phyloP scores from a whole-genome alignment of 768 basidiomycete species.

The Mycena alexandri region DNA sequence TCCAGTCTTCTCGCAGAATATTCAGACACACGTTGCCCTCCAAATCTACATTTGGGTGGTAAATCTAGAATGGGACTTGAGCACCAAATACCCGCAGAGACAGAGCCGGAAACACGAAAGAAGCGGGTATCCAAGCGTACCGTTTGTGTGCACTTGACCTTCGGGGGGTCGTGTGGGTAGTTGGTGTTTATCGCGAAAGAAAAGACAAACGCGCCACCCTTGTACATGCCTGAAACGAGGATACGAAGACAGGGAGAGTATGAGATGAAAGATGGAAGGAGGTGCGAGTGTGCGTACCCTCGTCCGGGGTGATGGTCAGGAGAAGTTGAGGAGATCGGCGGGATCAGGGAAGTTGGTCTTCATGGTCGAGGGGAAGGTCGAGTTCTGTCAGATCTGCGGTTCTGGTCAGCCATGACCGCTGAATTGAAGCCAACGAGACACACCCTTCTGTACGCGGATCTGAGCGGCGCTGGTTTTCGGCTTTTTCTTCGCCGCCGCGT shows the following conservation, averaged over 20 bases:
- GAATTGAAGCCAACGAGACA: conserved; percentile 24
- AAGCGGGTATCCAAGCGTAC: conserved; percentile 54
- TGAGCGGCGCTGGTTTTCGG: conserved; percentile 99
- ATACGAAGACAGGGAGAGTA: conserved; percentile 6
- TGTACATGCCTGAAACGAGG: conserved; percentile 88
- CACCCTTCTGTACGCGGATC: conserved; percentile 99
- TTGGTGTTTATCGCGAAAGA: conserved; percentile 97
- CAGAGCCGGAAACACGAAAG: neutral
- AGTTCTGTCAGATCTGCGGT: conserved; percentile 92
- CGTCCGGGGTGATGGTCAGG: conserved; percentile 96
- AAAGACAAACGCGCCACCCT: conserved; percentile 93
- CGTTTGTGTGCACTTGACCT: conserved; percentile 96
- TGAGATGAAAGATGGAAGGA: neutral
- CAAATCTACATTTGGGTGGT: conserved; percentile 98
- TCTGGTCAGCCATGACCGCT: neutral
- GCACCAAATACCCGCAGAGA: neutral
- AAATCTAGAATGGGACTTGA: conserved; percentile 73
- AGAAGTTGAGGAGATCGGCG: conserved; percentile 95
- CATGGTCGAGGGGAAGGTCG: conserved; percentile 96
- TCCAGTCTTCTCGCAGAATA: conserved; percentile 99
- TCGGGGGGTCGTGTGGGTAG: conserved; percentile 99
- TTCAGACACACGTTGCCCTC: conserved; percentile 99
- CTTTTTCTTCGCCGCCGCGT: conserved; percentile 96
- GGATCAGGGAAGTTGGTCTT: conserved; percentile 94
- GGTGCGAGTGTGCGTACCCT: conserved; percentile 69